Conservation (phyloP, 768 basidiomycete species). For the Termitomyces sp. region DNA sequence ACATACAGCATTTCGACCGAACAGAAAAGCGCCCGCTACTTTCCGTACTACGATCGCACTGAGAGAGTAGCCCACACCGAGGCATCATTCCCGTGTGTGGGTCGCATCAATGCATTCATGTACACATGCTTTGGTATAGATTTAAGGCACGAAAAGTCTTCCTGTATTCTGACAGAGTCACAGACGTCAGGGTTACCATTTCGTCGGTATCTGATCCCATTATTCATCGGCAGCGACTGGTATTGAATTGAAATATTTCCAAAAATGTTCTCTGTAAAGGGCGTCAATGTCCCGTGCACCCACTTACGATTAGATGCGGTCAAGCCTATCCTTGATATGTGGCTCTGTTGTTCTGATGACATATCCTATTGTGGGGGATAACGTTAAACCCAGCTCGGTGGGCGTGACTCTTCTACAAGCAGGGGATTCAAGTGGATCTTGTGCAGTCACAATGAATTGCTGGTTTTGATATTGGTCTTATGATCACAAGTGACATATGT, state of each 20-base stretch:
- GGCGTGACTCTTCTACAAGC: neutral
- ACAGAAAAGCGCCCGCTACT: neutral
- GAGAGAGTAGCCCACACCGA: neutral
- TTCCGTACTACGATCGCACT: neutral
- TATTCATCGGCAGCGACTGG: neutral
- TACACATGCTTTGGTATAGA: neutral
- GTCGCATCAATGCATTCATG: neutral
- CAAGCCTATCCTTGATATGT: neutral
- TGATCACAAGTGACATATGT: neutral
- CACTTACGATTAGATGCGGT: neutral
- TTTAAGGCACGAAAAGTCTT: neutral
- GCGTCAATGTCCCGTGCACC: neutral
- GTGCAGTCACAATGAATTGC: neutral
- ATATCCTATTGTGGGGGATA: neutral
- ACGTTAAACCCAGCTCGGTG: neutral
- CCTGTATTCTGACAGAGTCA: neutral
- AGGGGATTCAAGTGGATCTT: neutral
- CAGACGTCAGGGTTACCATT: neutral
- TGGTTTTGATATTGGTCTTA: neutral
- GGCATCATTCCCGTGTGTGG: neutral
- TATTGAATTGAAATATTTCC: neutral
- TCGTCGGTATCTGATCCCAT: neutral
- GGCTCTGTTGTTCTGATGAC: neutral
- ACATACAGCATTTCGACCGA: neutral
- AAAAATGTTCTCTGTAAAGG: neutral